Conservation (phyloP, 805 yeast genomes). For the Monosporozyma yasuniensis region DNA sequence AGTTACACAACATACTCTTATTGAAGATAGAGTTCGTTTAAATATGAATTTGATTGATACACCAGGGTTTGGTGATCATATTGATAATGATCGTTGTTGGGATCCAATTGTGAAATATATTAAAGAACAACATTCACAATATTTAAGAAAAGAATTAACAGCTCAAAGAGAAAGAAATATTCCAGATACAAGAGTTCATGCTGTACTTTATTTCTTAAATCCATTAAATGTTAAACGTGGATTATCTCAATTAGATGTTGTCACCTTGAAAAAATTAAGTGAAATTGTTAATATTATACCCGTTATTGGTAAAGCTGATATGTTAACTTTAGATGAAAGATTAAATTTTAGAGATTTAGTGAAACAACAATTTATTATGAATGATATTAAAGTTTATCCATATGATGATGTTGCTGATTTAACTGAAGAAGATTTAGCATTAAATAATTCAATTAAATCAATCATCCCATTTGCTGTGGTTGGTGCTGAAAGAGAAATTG, state of each 20-base stretch:
- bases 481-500: conserved; percentile 76
- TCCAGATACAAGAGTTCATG: conserved; percentile 86
- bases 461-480: conserved; percentile 90
- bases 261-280: conserved; percentile 71
- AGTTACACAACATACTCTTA: conserved; percentile 56
- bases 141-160: conserved; percentile 85
- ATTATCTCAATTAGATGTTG: conserved; percentile 73
- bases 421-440: conserved; percentile 61
- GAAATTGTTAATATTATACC: conserved; percentile 94
- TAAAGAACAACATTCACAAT: conserved; percentile 89
- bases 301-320: conserved; percentile 87
- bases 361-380: conserved; percentile 66
- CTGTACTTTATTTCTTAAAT: conserved; percentile 81
- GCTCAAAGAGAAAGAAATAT: conserved; percentile 83
- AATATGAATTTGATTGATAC: conserved; percentile 88
- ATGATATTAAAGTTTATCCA: conserved; percentile 77
- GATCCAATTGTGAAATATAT: conserved; percentile 90
- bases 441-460: conserved; percentile 64
- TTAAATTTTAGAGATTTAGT: conserved; percentile 63
- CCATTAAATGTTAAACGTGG: conserved; percentile 66
- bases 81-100: conserved; percentile 93
- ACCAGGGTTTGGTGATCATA: conserved; percentile 97
- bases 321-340: conserved; percentile 81
- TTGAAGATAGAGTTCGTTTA: conserved; percentile 82
- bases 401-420: conserved; percentile 50